phyloP scores from a whole-genome alignment of 768 basidiomycete species.

The Mycena galericulata region DNA sequence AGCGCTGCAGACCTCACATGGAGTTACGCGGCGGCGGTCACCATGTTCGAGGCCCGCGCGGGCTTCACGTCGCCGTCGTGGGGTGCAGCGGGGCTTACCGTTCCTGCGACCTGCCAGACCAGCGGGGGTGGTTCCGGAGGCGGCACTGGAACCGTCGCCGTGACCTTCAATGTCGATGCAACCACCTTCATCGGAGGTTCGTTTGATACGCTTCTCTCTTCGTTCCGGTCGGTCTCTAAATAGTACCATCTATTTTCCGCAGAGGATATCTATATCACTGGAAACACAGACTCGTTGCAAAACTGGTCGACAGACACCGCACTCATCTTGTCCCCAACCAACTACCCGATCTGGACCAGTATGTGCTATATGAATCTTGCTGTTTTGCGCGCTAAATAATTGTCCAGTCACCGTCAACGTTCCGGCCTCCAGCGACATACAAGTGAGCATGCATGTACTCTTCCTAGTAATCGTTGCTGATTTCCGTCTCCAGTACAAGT shows the following conservation, averaged over 20 bases:
- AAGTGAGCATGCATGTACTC: too few relatives aligned
- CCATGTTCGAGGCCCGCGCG: conserved; percentile 64
- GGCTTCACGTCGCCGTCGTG: conserved; percentile 65
- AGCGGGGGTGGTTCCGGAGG: conserved; percentile 37
- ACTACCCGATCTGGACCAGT: conserved; percentile 81
- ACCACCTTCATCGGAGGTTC: conserved; percentile 70
- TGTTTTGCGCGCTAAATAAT: not conserved
- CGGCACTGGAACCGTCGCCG: conserved; percentile 32
- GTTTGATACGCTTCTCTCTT: conserved; percentile 33
- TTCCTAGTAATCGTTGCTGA: too few relatives aligned
- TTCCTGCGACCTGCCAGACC: conserved; percentile 59
- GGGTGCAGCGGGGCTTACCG: conserved; percentile 71
- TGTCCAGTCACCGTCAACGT: conserved; percentile 69
- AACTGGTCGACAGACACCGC: conserved; percentile 74
- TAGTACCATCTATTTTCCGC: not conserved
- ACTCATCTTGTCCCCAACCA: conserved; percentile 61
- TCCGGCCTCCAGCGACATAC: conserved; percentile 56
- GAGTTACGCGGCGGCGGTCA: conserved; percentile 80
- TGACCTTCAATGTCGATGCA: conserved; percentile 72
- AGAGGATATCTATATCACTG: conserved; percentile 81
- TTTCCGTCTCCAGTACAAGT: conserved; percentile 73
- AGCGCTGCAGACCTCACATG: conserved; percentile 80
- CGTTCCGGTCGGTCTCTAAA: not conserved
- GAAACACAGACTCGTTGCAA: conserved; percentile 64
- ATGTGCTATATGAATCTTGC: conserved; percentile 41